These are phyloP conservation scores for Xylaria longipes DNA, from an alignment of 495 filamentous ascomycete genomes.

Conservation along the genomic window DNA sequence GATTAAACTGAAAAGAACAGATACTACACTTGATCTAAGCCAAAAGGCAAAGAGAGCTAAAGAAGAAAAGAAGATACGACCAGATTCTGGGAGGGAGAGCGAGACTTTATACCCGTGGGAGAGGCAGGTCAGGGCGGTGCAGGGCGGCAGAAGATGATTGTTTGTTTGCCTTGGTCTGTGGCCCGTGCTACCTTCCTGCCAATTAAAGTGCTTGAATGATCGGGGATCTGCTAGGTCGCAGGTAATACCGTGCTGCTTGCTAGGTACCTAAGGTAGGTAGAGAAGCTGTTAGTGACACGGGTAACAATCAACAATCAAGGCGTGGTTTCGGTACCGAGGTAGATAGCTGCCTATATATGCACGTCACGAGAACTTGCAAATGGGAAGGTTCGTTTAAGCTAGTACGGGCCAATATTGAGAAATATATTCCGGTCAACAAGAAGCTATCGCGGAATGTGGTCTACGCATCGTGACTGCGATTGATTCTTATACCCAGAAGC, in stretches of 20 bases:
- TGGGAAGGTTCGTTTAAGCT: too few relatives aligned
- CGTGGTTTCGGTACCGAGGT: too few relatives aligned
- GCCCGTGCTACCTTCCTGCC: neutral
- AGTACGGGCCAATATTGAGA: too few relatives aligned
- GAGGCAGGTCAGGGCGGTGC: conserved; percentile 9
- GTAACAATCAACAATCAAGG: too few relatives aligned
- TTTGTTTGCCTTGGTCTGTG: neutral
- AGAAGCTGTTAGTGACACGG: neutral
- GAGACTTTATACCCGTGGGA: conserved; percentile 10
- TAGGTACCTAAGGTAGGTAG: neutral
- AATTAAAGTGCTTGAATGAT: neutral
- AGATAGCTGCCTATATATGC: neutral
- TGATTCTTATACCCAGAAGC: neutral
- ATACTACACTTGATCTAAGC: conserved; percentile 99
- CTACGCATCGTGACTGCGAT: neutral
- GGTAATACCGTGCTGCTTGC: neutral
- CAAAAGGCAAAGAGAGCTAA: conserved; percentile 69
- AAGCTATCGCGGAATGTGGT: neutral
- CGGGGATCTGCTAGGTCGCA: too few relatives aligned
- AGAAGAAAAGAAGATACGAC: conserved; percentile 44
- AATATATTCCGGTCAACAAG: neutral
- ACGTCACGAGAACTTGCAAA: neutral
- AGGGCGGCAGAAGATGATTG: conserved; percentile 9
- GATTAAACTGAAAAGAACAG: conserved; percentile 99
- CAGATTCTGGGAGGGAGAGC: conserved; percentile 27